Percentiles rank a stretch among this genome's conserved stretches.
These are phyloP conservation scores for Pseudocercospora fuligena DNA, from an alignment of 2,329 filamentous ascomycete species.

Conservation along the genomic window DNA sequence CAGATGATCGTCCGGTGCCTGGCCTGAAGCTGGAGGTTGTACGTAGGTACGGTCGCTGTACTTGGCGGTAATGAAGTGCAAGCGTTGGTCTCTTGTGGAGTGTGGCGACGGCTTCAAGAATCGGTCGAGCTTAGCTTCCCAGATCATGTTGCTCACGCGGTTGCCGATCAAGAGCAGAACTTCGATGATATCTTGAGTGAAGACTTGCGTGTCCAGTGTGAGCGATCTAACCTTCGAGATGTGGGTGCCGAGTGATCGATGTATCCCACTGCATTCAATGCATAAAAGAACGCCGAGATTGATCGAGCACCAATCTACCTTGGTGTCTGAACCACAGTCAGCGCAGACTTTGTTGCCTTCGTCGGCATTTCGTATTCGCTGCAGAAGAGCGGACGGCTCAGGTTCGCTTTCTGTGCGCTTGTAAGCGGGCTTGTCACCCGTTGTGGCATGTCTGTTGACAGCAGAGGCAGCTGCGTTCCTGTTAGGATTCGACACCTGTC, in stretches of 20 bases:
- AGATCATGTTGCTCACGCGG: conserved; percentile 92
- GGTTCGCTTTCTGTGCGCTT: conserved; percentile 76
- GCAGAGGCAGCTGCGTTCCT: conserved; percentile 53
- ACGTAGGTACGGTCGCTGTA: conserved; percentile 86
- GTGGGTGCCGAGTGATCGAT: conserved; percentile 93
- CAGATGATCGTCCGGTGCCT: conserved; percentile 84
- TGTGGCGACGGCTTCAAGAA: conserved; percentile 73
- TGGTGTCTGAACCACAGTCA: conserved; percentile 87
- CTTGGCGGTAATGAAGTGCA: conserved; percentile 95
- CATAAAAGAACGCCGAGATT: conserved; percentile 95
- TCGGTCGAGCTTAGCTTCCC: conserved; percentile 83
- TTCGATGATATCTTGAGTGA: conserved; percentile 96
- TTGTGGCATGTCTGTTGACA: conserved; percentile 84
- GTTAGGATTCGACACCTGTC: conserved; percentile 51
- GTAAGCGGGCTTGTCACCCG: conserved; percentile 81
- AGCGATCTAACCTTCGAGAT: conserved; percentile 97
- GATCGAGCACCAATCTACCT: conserved; percentile 99
- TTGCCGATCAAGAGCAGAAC: conserved; percentile 90
- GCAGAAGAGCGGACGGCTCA: conserved; percentile 76
- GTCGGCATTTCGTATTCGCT: conserved; percentile 85
- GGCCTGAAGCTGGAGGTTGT: conserved; percentile 65
- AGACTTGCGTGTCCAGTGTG: conserved; percentile 92
- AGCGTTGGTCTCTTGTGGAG: conserved; percentile 83
- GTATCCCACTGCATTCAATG: conserved; percentile 97
- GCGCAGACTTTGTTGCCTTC: conserved; percentile 93